Percentiles rank a stretch among this genome's conserved stretches.
phyloP scores from a whole-genome alignment of 2,329 filamentous ascomycete species.

The Pseudopithomyces maydicus region DNA sequence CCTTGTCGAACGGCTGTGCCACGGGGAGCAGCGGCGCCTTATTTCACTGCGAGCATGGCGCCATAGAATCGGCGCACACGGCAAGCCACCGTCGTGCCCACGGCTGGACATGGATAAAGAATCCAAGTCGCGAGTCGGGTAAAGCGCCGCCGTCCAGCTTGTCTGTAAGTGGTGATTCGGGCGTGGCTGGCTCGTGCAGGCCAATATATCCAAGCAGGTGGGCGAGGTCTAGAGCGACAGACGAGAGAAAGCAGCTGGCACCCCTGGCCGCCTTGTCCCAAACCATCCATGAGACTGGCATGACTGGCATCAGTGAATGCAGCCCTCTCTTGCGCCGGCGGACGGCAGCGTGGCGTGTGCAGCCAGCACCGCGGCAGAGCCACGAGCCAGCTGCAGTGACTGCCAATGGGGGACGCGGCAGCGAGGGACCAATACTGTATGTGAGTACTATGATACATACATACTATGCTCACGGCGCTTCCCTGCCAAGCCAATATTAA shows the following conservation, averaged over 20 bases:
- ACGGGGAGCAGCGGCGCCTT: slow-evolving; percentile 30
- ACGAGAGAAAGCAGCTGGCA: slow-evolving; percentile 3
- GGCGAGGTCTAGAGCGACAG: slow-evolving; percentile 26
- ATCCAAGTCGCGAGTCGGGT: slow-evolving; percentile 28
- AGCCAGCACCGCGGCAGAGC: background rate
- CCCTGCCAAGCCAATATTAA: slow-evolving; percentile 7
- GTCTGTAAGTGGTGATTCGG: slow-evolving; percentile 12
- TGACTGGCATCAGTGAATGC: background rate
- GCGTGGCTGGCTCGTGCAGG: slow-evolving; percentile 25
- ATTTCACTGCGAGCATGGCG: slow-evolving; percentile 27
- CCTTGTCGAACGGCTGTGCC: slow-evolving; percentile 17
- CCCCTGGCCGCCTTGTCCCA: slow-evolving; percentile 2
- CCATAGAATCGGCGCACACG: slow-evolving; percentile 26
- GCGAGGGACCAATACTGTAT: background rate
- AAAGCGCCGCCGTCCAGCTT: slow-evolving; percentile 19
- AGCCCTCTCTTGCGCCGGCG: background rate
- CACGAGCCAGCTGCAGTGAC: background rate
- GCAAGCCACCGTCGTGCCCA: slow-evolving; percentile 28
- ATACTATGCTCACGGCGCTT: background rate
- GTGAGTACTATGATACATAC: slow-evolving; percentile 2
- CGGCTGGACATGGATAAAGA: slow-evolving; percentile 29
- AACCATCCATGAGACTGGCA: background rate
- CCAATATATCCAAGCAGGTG: slow-evolving; percentile 30
- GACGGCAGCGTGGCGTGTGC: background rate
- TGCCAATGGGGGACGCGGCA: background rate